Conservation (phyloP, 1,284 basidiomycete species). For the Ceratobasidium sp. region DNA sequence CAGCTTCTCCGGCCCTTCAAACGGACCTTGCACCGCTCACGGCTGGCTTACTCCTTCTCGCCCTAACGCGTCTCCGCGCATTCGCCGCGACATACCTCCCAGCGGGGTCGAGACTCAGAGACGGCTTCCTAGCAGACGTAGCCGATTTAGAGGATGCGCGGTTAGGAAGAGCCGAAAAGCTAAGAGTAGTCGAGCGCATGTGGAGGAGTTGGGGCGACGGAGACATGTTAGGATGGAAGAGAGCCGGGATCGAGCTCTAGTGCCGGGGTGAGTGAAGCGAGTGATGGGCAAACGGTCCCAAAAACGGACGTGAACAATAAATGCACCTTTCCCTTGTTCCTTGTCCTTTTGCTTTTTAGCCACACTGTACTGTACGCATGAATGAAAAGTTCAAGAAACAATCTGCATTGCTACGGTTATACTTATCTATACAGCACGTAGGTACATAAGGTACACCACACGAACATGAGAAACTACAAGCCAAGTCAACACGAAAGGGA, state of each 20-base stretch:
- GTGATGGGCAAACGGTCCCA: too few species aligned
- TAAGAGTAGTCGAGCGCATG: conserved; percentile 85
- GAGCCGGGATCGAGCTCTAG: conserved; percentile 33
- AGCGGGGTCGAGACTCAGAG: conserved; percentile 66
- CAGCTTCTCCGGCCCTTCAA: neutral
- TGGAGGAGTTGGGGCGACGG: conserved; percentile 83
- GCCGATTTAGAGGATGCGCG: conserved; percentile 81
- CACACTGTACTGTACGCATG: neutral
- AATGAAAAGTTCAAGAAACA: conserved; percentile 1
- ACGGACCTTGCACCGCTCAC: conserved; percentile 64
- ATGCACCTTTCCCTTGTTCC: too few species aligned
- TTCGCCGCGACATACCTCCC: conserved; percentile 70
- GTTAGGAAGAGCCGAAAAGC: conserved; percentile 73
- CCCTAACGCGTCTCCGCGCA: conserved; percentile 71
- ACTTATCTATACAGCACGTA: conserved; percentile 32
- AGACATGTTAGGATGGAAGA: conserved; percentile 65
- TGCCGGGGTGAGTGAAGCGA: neutral
- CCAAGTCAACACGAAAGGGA: neutral
- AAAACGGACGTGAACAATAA: too few species aligned
- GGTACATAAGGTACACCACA: conserved; percentile 36
- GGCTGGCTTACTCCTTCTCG: conserved; percentile 77
- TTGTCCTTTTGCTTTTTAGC: neutral
- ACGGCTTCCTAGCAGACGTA: conserved; percentile 88
- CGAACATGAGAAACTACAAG: conserved; percentile 2
- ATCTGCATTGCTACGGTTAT: conserved; percentile 30